Conservation (phyloP, 208 protist genomes). For the Acanthamoeba healyi region DNA sequence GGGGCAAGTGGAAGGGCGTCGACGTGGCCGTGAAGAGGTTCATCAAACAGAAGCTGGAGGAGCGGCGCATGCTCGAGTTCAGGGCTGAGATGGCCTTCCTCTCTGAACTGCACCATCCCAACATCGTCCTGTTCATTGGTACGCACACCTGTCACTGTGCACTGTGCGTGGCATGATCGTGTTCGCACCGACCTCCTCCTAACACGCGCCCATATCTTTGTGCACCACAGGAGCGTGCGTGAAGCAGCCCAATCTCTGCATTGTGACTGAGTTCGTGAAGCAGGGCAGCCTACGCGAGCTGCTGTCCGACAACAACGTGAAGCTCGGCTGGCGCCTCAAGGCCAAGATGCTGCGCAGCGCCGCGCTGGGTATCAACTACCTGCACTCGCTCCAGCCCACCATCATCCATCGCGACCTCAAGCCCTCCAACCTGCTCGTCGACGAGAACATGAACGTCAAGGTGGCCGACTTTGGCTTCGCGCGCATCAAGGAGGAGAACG, state of each 20-base stretch:
- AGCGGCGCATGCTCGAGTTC: conserved; percentile 54
- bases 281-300: conserved; percentile 20
- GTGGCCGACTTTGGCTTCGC: conserved; percentile 5
- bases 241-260: conserved; percentile 51
- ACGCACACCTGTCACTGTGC: not conserved
- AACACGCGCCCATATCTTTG: not conserved
- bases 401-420: conserved; percentile 71
- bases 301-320: not conserved
- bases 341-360: conserved; percentile 37
- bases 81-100: conserved; percentile 60
- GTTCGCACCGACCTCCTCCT: not conserved
- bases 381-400: conserved; percentile 30
- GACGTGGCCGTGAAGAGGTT: conserved; percentile 65
- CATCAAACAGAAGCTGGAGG: conserved; percentile 63
- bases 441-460: conserved; percentile 23
- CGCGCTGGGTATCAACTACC: conserved; percentile 50
- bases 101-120: conserved; percentile 58
- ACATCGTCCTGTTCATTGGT: conserved; percentile 69
- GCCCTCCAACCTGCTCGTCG: conserved; percentile 1
- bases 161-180: not conserved
- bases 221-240: conserved; percentile 26
- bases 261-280: conserved; percentile 63
- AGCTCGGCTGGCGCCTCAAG: not conserved
- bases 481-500: conserved; percentile 23
- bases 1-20: conserved; percentile 62